Evolutionary conservation across 108 stramenopile species (phyloP), one percentile per base, ranked within the genome.

Genomic region (Cyclotella distinguenda): DNA sequence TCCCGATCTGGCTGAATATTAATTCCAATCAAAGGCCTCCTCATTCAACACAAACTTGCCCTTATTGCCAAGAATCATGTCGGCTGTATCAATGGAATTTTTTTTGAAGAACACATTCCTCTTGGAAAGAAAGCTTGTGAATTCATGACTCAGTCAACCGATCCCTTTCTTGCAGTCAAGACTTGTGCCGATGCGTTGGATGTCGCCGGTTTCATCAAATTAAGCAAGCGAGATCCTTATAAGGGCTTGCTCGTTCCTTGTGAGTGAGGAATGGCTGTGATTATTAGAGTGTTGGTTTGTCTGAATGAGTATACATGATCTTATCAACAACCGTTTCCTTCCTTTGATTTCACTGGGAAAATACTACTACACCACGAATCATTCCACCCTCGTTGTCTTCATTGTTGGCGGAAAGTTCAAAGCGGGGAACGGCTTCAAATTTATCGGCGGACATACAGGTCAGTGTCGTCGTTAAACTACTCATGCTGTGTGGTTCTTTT

Each of bases 361-460:
- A 66, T 98, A 98, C 70, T 97, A 89, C 71, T 97, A 93, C 78
- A 96, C 95, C 0, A 66, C 93, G 3, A 92, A 98, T 65, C 84
- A 86, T 55, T 91, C 91, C 33, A 91, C 94, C 4, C 45, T 98
- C 46, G 91, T 97, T n/a, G 97, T 96, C 27, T 97, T 98, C 74
- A 70, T 81, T 15, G 94, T 97, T n/a, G 96, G 97, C 21, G 73
- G 70, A 12, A 66, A 85, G 35, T 84, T 72, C 70, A 51, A 72
- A 39, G 55, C 82, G 35, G 74, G 71, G 15, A 72, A 74, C n/a
- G 95, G 93, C 1, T 96, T 95, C 64, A 88, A 89, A 63, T 68
- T 95, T 10, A 76, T 96, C 48, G 97, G 94, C 18, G 97, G 84
- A 12, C 86, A 90, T 56, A 74, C 72, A 34, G 76, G 69, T 70